Evolutionary conservation across 73 alveolate species (phyloP), one percentile per base, ranked within the genome.

Genomic region (Tetrahymena borealis): DNA sequence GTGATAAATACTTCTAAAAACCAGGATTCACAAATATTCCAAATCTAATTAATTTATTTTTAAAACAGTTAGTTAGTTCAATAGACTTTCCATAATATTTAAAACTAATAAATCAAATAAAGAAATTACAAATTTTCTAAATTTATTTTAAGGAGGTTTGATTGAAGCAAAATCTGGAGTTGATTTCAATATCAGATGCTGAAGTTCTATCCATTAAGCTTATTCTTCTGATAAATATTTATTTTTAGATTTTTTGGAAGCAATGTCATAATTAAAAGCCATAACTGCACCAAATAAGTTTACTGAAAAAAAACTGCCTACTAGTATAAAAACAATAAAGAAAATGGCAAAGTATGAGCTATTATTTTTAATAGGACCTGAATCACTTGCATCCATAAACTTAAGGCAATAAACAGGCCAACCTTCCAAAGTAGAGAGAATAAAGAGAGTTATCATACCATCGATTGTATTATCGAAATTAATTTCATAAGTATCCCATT

Each of bases 211-310:
- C 98, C 99, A 96, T 33, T 94, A 92, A 78, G 91, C 91, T 91
- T 96, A 91, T 12, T 93, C 94, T 39, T 91, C 92, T 28, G 94
- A 39, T 3, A 91, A 90, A 24, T 85, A 39, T 24, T 94, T 97
- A 91, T 90, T 78, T 31, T 93, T 96, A 92, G 95, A 97, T 35
- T 96, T 93, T 24, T 94, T 94, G 28, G 93, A 90, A 38, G 99
- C 99, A 33, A 97, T 98, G 79, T 98, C 95, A 79, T 96, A 98
- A 91, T 97, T 97, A 39, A 94, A 96, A 91, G 97, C 96, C 95
- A 98, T 97, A 79, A 98, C 99, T 20, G 99, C 99, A 91, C 97
- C 97, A 94, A 98, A 98, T 85, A 98, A 79, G 95, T 98, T 98
- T 85, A 98, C 78, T 33, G 97, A 97, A 37, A 97, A 95, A 91